A percentile compares a stretch with the other conserved stretches of the same genome.
phyloP scores from a whole-genome alignment of 352 stramenopile genomes.

The Nothophytophthora sp. region DNA sequence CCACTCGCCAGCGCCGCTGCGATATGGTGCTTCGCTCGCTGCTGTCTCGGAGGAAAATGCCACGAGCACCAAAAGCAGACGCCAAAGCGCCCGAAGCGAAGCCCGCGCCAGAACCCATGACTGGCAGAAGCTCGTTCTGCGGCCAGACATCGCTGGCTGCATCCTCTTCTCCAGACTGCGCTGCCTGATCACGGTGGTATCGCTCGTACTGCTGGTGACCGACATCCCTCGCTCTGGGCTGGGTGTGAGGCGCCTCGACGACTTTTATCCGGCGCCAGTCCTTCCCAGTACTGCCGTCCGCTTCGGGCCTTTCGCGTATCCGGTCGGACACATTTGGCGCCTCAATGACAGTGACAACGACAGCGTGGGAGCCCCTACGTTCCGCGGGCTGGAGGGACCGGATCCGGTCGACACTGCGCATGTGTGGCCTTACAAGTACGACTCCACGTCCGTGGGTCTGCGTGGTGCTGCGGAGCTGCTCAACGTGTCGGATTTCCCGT shows the following conservation, averaged over 20 bases:
- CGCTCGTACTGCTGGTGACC: slow-evolving; percentile 37
- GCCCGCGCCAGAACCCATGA: background rate
- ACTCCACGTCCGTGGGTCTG: slow-evolving; percentile 32
- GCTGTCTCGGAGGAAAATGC: background rate
- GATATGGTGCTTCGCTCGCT: background rate
- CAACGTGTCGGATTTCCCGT: slow-evolving; percentile 25
- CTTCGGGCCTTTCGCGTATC: slow-evolving; percentile 56
- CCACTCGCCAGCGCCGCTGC: background rate
- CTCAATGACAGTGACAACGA: slow-evolving; percentile 1
- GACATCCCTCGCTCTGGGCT: slow-evolving; percentile 58
- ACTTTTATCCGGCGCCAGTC: slow-evolving; percentile 22
- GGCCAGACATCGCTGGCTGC: slow-evolving; percentile 24
- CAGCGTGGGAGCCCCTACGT: background rate
- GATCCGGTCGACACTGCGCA: slow-evolving; percentile 6
- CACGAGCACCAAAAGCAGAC: background rate
- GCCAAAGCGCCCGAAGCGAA: slow-evolving; percentile 1
- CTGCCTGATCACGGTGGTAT: slow-evolving; percentile 37
- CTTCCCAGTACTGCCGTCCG: slow-evolving; percentile 28
- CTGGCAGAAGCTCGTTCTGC: slow-evolving; percentile 14
- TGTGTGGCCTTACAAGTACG: slow-evolving; percentile 41
- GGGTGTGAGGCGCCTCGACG: slow-evolving; percentile 18
- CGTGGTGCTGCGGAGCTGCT: slow-evolving; percentile 26
- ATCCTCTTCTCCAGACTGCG: slow-evolving; percentile 31
- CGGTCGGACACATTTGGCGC: slow-evolving; percentile 30
- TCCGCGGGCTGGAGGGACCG: slow-evolving; percentile 16